These are phyloP conservation scores for Phytophthora idaei DNA, from an alignment of 352 stramenopile species.

Conservation along the genomic window DNA sequence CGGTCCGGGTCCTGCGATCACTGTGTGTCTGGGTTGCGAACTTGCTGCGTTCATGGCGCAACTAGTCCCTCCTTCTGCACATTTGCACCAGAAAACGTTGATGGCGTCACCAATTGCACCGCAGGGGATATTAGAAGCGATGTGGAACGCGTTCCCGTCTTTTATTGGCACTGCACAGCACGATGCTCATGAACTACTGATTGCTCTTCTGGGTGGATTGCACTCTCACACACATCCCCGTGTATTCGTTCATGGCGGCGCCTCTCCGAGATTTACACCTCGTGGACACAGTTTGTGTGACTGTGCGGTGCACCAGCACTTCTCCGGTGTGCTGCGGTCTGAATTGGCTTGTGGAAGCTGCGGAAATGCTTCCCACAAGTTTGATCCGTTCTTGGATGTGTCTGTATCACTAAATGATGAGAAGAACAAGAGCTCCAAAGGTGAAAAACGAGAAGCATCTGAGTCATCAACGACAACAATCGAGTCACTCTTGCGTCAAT, in stretches of 20 bases:
- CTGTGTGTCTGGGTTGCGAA: conserved; percentile 69
- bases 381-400: conserved; percentile 77
- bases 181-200: conserved; percentile 79
- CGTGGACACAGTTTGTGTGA: conserved; percentile 67
- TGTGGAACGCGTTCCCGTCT: conserved; percentile 58
- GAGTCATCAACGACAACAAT: conserved; percentile 31
- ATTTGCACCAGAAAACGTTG: conserved; percentile 7
- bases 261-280: conserved; percentile 65
- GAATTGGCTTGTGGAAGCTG: conserved; percentile 66
- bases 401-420: conserved; percentile 59
- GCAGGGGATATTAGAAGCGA: conserved; percentile 63
- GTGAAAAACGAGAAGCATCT: neutral
- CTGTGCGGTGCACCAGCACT: conserved; percentile 75
- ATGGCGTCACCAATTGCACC: conserved; percentile 53
- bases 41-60: conserved; percentile 51
- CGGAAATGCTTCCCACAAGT: conserved; percentile 55
- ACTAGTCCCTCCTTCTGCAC: conserved; percentile 31
- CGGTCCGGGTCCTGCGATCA: conserved; percentile 17
- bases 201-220: conserved; percentile 64
- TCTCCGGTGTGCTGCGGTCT: conserved; percentile 66
- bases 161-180: conserved; percentile 74
- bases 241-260: conserved; percentile 41
- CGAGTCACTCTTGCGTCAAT: conserved; percentile 44
- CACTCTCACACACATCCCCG: conserved; percentile 63
- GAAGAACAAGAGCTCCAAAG: conserved; percentile 7